Percentiles rank a stretch among this genome's conserved stretches.
phyloP scores from a whole-genome alignment of 2,329 filamentous ascomycete species.

The Dothistroma pini region DNA sequence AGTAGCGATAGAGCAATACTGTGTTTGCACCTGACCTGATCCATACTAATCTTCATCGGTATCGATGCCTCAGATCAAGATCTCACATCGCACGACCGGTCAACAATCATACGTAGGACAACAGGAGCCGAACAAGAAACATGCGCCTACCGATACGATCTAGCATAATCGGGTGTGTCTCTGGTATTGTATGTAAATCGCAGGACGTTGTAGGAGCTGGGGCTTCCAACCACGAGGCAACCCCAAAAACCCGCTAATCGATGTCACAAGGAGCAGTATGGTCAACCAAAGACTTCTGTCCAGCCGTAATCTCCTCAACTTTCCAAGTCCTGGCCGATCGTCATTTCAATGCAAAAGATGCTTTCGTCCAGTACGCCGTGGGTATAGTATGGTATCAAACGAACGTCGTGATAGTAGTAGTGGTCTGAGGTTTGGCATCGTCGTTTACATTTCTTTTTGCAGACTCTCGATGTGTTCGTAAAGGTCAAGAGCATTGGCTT shows the following conservation, averaged over 20 bases:
- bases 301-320: background rate
- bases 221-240: background rate
- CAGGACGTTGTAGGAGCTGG: background rate
- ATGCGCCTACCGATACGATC: too few species aligned
- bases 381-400: conserved; percentile 1
- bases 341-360: conserved; percentile 3
- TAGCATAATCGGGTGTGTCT: too few species aligned
- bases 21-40: too few species aligned
- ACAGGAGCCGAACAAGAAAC: too few species aligned
- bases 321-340: background rate
- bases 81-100: too few species aligned
- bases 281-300: background rate
- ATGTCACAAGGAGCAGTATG: background rate
- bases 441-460: conserved; percentile 37
- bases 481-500: conserved; percentile 44
- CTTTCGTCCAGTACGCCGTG: background rate
- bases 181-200: too few species aligned
- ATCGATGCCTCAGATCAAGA: too few species aligned
- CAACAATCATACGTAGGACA: too few species aligned
- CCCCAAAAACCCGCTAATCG: too few species aligned
- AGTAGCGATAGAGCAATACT: too few species aligned
- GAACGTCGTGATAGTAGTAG: conserved; percentile 2
- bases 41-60: too few species aligned
- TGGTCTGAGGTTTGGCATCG: background rate
- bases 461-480: conserved; percentile 44